Evolutionary conservation across 1,284 basidiomycete genomes (phyloP), one percentile per base, ranked within the genome.

Genomic region (Irpex rosettiformis): DNA sequence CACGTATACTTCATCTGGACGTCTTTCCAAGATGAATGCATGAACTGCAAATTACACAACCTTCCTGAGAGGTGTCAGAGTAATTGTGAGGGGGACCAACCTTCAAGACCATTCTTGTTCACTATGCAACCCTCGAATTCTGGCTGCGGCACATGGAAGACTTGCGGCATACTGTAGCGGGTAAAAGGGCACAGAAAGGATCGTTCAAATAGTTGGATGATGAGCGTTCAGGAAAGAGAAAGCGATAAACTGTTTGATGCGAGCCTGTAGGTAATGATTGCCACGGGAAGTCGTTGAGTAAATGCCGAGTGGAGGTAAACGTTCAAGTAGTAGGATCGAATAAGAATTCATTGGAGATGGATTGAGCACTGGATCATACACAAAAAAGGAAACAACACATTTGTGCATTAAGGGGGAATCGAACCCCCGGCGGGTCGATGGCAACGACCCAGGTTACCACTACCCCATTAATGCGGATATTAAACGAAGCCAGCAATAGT

Each of bases 361-460:
- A n/a, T n/a, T n/a, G n/a, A n/a, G n/a, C n/a, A n/a, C n/a, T n/a
- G n/a, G n/a, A n/a, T n/a, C n/a, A n/a, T n/a, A n/a, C n/a, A n/a
- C n/a, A n/a, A n/a, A n/a, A n/a, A n/a, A n/a, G n/a, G n/a, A n/a
- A n/a, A n/a, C n/a, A n/a, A n/a, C n/a, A n/a, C n/a, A n/a, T n/a
- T n/a, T n/a, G n/a, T 85, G 82, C 83, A 84, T 83, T 82, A 83
- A 85, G 82, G 63, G 83, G 81, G 83, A 84, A 85, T 86, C 80
- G 82, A 85, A 85, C 83, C 78, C 82, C 81, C 82, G 81, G 83
- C 82, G 82, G 82, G 82, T 83, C 68, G 69, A 75, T 78, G 76
- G 76, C 76, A 78, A 78, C 76, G 76, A 78, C 75, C 75, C 74
- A 78, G 76, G 74, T 77, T 77, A 76, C 75, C 75, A 77, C 76